Evolutionary conservation across 306 rosid species (phyloP).

Genomic region (Gastrolobium villosum): DNA sequence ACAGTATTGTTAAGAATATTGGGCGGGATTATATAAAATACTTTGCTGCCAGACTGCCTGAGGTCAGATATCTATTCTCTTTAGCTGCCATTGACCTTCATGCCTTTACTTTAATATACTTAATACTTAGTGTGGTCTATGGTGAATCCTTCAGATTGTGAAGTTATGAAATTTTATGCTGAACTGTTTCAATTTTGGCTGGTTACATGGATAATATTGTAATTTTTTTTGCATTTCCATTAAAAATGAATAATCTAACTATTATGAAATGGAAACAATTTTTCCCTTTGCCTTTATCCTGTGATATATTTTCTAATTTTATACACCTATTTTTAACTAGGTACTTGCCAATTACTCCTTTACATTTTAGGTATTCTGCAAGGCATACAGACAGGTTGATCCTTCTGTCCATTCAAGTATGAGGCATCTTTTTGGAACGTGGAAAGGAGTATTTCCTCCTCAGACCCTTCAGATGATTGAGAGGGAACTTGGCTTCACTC

Average conservation of each 20-base stretch:
- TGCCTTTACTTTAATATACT: constrained; percentile 9
- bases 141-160: constrained; percentile 23
- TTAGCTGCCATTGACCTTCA: constrained; percentile 27
- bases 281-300: constrained; percentile 35
- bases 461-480: constrained; percentile 87
- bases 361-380: constrained; percentile 89
- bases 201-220: constrained; percentile 11
- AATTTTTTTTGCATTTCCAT: constrained; percentile 31
- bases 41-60: constrained; percentile 87
- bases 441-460: constrained; percentile 95
- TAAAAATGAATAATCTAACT: constrained; percentile 42
- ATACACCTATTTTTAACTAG: constrained; percentile 54
- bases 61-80: constrained; percentile 74
- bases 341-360: constrained; percentile 56
- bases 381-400: constrained; percentile 90
- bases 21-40: constrained; percentile 93
- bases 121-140: constrained; percentile 17
- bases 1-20: constrained; percentile 98
- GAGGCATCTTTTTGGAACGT: constrained; percentile 99
- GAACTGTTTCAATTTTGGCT: constrained; percentile 33
- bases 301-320: constrained; percentile 41
- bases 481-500: constrained; percentile 83
- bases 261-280: constrained; percentile 24
- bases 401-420: constrained; percentile 85
- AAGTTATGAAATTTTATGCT: constrained; percentile 26